Evolutionary conservation across 2,329 filamentous ascomycete species (phyloP).

Genomic region (Balansia obtecta): DNA sequence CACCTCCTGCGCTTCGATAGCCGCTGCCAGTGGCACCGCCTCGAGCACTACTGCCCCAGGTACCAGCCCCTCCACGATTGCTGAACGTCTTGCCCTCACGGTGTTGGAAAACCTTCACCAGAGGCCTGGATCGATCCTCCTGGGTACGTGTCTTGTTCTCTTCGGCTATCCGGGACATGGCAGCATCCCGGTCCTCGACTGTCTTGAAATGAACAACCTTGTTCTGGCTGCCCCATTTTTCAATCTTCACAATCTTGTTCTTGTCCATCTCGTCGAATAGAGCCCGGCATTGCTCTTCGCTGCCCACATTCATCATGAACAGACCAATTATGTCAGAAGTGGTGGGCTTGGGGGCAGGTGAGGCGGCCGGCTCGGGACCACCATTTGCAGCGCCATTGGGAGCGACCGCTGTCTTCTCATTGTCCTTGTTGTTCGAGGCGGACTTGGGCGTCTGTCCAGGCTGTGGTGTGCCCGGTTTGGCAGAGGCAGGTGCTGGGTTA

Average conservation of each 20-base stretch:
- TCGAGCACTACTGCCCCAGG: constrained; percentile 53
- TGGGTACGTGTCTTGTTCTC: constrained; percentile 63
- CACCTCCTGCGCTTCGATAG: constrained; percentile 69
- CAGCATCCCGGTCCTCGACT: constrained; percentile 65
- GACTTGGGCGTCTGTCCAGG: constrained; percentile 31
- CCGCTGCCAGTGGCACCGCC: constrained; percentile 52
- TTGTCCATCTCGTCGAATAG: constrained; percentile 76
- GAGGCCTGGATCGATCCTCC: constrained; percentile 65
- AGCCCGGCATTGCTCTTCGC: constrained; percentile 69
- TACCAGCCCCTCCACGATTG: constrained; percentile 53
- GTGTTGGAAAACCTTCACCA: constrained; percentile 73
- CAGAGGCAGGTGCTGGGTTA: constrained; percentile 18
- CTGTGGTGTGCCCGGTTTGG: constrained; percentile 35
- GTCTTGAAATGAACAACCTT: constrained; percentile 80
- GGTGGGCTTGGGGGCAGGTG: constrained; percentile 45
- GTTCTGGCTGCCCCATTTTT: constrained; percentile 68
- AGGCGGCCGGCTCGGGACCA: constrained; percentile 39
- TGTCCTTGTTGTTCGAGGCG: constrained; percentile 35
- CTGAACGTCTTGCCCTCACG: constrained; percentile 43
- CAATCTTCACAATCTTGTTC: constrained; percentile 64
- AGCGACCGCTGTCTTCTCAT: constrained; percentile 39
- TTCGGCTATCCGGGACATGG: constrained; percentile 60
- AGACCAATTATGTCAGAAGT: constrained; percentile 65
- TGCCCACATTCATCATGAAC: constrained; percentile 79
- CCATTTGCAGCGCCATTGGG: constrained; percentile 42